Percentiles rank a stretch among this genome's conserved stretches.
These are phyloP conservation scores for Penicillium sp. DNA, from an alignment of 2,329 filamentous ascomycete species.

Conservation along the genomic window DNA sequence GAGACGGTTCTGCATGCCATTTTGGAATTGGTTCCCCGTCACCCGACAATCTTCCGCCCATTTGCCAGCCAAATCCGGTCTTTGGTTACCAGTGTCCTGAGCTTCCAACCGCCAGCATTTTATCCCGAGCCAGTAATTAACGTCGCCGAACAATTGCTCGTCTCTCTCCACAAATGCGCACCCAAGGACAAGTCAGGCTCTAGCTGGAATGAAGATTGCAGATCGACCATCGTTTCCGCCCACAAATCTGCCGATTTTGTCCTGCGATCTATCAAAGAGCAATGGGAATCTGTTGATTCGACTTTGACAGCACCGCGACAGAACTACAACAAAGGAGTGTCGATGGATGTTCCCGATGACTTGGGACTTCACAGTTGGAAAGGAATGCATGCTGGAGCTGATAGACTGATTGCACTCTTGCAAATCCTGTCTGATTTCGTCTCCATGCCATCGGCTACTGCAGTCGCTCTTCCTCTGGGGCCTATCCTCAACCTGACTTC, in stretches of 20 bases:
- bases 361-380: conserved; percentile 66
- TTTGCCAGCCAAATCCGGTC: conserved; percentile 67
- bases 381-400: conserved; percentile 70
- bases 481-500: conserved; percentile 66
- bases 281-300: conserved; percentile 70
- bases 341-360: conserved; percentile 41
- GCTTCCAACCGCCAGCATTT: conserved; percentile 57
- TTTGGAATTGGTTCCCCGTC: conserved; percentile 69
- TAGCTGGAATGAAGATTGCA: conserved; percentile 72
- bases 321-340: conserved; percentile 35
- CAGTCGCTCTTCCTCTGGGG: conserved; percentile 67
- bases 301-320: conserved; percentile 33
- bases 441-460: conserved; percentile 60
- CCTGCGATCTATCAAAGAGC: conserved; percentile 75
- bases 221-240: conserved; percentile 59
- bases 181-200: conserved; percentile 73
- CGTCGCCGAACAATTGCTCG: conserved; percentile 63
- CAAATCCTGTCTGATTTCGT: conserved; percentile 64
- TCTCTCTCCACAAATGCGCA: conserved; percentile 74
- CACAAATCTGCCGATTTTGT: conserved; percentile 73
- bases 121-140: conserved; percentile 55
- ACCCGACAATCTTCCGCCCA: conserved; percentile 79
- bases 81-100: conserved; percentile 60
- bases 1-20: conserved; percentile 72
- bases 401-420: conserved; percentile 67